Conservation (phyloP, 1,284 basidiomycete genomes). For the Exobasidium cylindrosporum region DNA sequence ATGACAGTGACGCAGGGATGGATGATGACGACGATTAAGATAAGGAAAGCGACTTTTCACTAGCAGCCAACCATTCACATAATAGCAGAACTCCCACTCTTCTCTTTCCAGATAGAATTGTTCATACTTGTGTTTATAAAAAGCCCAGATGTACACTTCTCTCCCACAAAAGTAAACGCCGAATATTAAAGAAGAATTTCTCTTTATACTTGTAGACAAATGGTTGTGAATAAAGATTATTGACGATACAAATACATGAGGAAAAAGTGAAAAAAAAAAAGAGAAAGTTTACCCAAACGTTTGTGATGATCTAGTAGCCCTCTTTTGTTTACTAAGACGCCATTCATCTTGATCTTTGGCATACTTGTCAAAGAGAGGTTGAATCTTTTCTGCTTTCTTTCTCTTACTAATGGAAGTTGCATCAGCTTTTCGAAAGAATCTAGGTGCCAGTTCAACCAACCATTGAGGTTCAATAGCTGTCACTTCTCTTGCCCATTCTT, state of each 20-base stretch:
- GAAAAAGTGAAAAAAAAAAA: neutral
- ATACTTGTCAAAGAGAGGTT: constrained; percentile 67
- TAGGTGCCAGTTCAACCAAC: constrained; percentile 91
- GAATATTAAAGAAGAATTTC: too few relatives aligned
- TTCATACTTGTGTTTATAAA: too few relatives aligned
- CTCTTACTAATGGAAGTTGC: constrained; percentile 93
- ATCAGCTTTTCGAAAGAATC: constrained; percentile 96
- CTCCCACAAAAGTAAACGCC: too few relatives aligned
- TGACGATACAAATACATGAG: neutral
- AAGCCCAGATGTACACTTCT: too few relatives aligned
- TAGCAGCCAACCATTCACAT: too few relatives aligned
- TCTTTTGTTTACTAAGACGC: constrained; percentile 25
- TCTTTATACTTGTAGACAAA: too few relatives aligned
- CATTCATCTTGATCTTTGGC: constrained; percentile 24
- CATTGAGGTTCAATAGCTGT: constrained; percentile 97
- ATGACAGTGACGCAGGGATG: neutral
- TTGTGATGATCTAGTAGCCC: constrained; percentile 20
- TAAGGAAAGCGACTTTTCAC: too few relatives aligned
- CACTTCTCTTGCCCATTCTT: constrained; percentile 62
- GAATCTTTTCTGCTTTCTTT: constrained; percentile 95
- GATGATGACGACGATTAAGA: neutral
- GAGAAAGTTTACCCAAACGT: constrained; percentile 20
- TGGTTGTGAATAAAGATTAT: too few relatives aligned
- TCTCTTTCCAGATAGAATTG: too few relatives aligned
- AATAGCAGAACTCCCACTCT: too few relatives aligned